Conservation (phyloP, 768 basidiomycete genomes). For the Trametes coccinea region DNA sequence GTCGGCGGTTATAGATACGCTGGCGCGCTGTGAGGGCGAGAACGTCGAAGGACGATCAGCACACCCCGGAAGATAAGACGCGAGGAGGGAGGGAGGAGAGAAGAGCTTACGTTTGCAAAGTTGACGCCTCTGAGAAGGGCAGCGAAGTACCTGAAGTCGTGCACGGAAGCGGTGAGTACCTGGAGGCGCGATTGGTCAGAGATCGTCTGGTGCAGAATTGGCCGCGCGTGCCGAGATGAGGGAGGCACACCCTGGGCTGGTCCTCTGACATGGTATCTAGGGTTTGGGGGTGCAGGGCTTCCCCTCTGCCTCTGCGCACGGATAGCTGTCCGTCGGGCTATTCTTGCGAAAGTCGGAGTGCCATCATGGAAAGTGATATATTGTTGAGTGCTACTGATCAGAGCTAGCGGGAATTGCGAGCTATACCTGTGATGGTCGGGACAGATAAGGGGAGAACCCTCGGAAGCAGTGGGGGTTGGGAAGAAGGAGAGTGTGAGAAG, state of each 20-base stretch:
- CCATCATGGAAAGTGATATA: too few species aligned
- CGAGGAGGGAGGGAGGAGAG: neutral
- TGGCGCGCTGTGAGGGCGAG: conserved; percentile 56
- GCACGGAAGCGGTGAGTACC: conserved; percentile 71
- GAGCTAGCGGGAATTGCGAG: too few species aligned
- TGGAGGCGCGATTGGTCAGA: conserved; percentile 26
- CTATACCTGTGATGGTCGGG: too few species aligned
- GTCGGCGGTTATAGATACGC: conserved; percentile 62
- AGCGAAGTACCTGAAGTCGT: conserved; percentile 82
- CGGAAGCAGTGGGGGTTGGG: neutral
- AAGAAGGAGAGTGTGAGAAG: neutral
- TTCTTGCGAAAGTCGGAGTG: too few species aligned
- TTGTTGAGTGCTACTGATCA: too few species aligned
- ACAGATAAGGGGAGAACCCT: neutral
- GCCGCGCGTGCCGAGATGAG: conserved; percentile 17
- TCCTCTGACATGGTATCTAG: conserved; percentile 19
- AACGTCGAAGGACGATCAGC: neutral
- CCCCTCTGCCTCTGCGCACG: neutral
- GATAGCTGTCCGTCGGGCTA: too few species aligned
- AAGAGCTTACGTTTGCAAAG: conserved; percentile 67
- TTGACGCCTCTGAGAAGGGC: conserved; percentile 79
- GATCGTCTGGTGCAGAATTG: conserved; percentile 12
- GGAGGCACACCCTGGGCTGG: conserved; percentile 19
- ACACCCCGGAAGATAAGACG: neutral
- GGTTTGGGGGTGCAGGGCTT: conserved; percentile 19